Evolutionary conservation across 306 rosid genomes (phyloP), one percentile per base, ranked within the genome.

Genomic region (Cicer yamashitae): DNA sequence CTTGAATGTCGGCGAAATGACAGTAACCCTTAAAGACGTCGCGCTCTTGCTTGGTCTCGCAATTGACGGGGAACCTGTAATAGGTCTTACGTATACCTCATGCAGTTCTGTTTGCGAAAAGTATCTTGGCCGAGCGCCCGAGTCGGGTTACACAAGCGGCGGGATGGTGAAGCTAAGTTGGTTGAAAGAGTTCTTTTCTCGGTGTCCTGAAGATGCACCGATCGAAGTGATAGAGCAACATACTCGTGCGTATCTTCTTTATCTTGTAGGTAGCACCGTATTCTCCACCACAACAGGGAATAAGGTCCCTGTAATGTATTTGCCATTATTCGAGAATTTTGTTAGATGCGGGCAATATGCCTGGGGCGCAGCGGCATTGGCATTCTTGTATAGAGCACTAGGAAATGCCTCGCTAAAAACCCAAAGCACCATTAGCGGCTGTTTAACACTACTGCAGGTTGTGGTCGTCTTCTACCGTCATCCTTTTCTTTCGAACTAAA

Each of bases 101-200:
- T 96, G 98, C 84, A 82, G 79, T 84, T 84, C 88, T 1, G 92
- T 96, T 52, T 96, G 99, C 82, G 99, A 92, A 17, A 88, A 67
- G 76, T 90, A 87, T 88, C 96, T 96, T 17, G 99, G 99, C 60
- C 82, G 79, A 74, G 52, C 79, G 13, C 99, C 99, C 9, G 99
- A 92, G 72, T 48, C 96, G 44, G 90, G 96, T 79, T 96, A 92
- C 80, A 92, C 97, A 6, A 96, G 98, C 79, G 99, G 99, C 12
- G 98, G 99, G 67, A 96, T 96, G 99, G 99, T 96, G 81, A 96
- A 96, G 91, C 90, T 96, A 71, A 96, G 99, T 80, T 96, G 99
- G 99, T 88, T 96, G 84, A 96, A 96, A 61, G 98, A 96, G 86
- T 88, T 80, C 81, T 96, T 92, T 83, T 96, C 89, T 71, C 87